phyloP scores from a whole-genome alignment of 176 grass and related monocot genomes.

The Zoysia pacifica region DNA sequence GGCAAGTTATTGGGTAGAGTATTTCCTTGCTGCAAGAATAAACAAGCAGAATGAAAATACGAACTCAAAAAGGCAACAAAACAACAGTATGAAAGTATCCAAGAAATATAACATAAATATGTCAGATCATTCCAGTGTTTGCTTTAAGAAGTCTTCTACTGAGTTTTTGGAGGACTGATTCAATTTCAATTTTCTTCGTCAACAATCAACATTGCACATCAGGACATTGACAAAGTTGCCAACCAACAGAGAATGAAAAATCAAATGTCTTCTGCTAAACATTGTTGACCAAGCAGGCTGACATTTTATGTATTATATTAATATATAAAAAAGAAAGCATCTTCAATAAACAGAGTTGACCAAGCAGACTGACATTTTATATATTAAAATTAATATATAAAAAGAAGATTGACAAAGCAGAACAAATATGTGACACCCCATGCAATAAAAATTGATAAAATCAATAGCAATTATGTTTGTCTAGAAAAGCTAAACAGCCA shows the following conservation, averaged over 20 bases:
- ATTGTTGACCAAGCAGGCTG: conserved; percentile 18
- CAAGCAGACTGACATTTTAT: conserved; percentile 3
- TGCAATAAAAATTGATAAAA: background rate
- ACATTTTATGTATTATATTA: conserved; percentile 4
- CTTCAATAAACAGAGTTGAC: conserved; percentile 11
- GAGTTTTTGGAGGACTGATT: conserved; percentile 13
- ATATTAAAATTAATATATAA: background rate
- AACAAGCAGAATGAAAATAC: conserved; percentile 34
- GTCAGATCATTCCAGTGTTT: background rate
- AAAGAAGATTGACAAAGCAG: background rate
- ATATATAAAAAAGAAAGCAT: conserved; percentile 15
- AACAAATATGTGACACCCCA: background rate
- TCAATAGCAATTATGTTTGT: background rate
- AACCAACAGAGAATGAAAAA: conserved; percentile 9
- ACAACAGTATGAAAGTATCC: background rate
- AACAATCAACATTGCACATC: background rate
- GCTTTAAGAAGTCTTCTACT: background rate
- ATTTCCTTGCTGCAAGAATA: conserved; percentile 79
- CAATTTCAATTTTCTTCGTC: background rate
- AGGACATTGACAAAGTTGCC: conserved; percentile 10
- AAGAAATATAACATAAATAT: conserved; percentile 2
- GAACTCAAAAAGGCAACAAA: background rate
- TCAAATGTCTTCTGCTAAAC: conserved; percentile 17
- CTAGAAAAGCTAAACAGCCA: background rate
- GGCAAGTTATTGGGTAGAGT: conserved; percentile 65